These are phyloP conservation scores for Monosporozyma solicola DNA, from an alignment of 805 yeast species.

Conservation along the genomic window DNA sequence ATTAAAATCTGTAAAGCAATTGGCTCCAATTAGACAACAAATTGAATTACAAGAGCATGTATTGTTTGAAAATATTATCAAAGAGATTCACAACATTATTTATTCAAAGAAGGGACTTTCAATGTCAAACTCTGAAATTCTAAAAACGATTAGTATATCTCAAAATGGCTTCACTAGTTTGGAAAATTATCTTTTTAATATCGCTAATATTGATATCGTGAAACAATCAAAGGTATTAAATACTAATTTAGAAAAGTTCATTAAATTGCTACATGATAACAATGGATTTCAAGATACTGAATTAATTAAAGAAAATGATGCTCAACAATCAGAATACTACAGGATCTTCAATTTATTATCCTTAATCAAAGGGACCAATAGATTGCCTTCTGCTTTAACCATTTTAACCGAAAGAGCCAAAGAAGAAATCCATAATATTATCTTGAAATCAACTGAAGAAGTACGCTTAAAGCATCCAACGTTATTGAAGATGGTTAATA, in stretches of 20 bases:
- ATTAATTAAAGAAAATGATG: background rate
- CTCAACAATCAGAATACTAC: slow-evolving; percentile 23
- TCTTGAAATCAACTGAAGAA: slow-evolving; percentile 56
- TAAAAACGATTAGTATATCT: slow-evolving; percentile 14
- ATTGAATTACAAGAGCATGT: slow-evolving; percentile 49
- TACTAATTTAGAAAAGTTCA: slow-evolving; percentile 30
- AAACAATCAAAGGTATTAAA: slow-evolving; percentile 40
- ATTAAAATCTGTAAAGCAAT: slow-evolving; percentile 50
- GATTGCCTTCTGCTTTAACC: slow-evolving; percentile 49
- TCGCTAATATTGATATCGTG: slow-evolving; percentile 48
- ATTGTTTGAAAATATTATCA: slow-evolving; percentile 64
- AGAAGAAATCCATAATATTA: slow-evolving; percentile 54
- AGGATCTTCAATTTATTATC: slow-evolving; percentile 40
- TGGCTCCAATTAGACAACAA: slow-evolving; percentile 42
- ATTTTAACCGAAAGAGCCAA: slow-evolving; percentile 46
- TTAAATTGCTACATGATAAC: background rate
- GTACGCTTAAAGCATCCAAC: slow-evolving; percentile 48
- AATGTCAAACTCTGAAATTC: slow-evolving; percentile 14
- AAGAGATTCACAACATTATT: slow-evolving; percentile 63
- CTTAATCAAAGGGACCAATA: slow-evolving; percentile 51
- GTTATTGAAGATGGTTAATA: slow-evolving; percentile 26
- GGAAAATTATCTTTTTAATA: slow-evolving; percentile 46
- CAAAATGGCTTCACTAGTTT: slow-evolving; percentile 33
- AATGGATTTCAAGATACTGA: slow-evolving; percentile 1
- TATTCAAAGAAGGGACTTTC: slow-evolving; percentile 39